phyloP scores from a whole-genome alignment of 176 grass and related monocot species.

The Elymus sibiricus region DNA sequence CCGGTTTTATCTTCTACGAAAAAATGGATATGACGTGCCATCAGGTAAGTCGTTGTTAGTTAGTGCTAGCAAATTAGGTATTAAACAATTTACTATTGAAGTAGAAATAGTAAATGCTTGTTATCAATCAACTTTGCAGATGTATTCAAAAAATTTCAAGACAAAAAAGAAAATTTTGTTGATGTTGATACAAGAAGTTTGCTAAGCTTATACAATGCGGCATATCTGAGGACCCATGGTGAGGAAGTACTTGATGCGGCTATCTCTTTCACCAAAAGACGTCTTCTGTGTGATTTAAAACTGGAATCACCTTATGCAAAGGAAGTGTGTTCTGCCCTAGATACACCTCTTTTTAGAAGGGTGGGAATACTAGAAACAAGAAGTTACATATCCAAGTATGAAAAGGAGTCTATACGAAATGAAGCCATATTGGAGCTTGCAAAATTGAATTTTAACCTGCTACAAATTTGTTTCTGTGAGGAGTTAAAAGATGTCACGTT shows the following conservation, averaged over 20 bases:
- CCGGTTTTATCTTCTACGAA: constrained; percentile 26
- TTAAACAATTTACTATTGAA: background rate
- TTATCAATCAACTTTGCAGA: constrained; percentile 18
- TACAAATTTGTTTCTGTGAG: background rate
- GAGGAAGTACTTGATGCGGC: background rate
- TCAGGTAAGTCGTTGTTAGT: background rate
- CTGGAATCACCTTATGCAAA: background rate
- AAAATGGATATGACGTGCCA: constrained; percentile 19
- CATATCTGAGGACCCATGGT: background rate
- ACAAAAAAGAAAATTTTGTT: background rate
- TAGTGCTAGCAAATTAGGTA: no score
- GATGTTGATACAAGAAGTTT: background rate
- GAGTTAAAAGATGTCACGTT: background rate
- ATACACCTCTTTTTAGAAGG: background rate
- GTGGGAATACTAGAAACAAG: background rate
- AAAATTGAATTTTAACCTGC: background rate
- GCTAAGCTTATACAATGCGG: constrained; percentile 28
- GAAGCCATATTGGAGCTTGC: background rate
- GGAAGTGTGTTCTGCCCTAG: background rate
- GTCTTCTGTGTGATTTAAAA: background rate
- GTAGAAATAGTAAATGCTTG: background rate
- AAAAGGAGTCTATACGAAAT: background rate
- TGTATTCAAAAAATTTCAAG: constrained; percentile 20
- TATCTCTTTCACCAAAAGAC: background rate
- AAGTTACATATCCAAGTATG: background rate